Percentiles rank a stretch among this genome's conserved stretches.
Conservation (phyloP, 306 rosid genomes). For the Gillenia trifoliata region DNA sequence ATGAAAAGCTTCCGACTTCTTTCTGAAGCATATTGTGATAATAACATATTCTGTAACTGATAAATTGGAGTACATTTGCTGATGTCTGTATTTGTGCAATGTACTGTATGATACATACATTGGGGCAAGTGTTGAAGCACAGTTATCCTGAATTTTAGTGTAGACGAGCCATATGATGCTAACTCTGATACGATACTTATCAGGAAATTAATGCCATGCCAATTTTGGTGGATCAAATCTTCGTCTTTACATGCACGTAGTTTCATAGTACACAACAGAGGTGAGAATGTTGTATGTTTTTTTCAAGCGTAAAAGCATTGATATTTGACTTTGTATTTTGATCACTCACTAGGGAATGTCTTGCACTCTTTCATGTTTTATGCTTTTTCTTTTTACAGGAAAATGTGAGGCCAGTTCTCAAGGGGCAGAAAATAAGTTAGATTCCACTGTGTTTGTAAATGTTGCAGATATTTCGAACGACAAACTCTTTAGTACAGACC, state of each 20-base stretch:
- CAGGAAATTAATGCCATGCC: slow-evolving; percentile 49
- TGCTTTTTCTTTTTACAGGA: slow-evolving; percentile 41
- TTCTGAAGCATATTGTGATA: background rate
- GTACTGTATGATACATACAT: background rate
- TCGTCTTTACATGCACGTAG: slow-evolving; percentile 29
- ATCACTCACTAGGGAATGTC: slow-evolving; percentile 19
- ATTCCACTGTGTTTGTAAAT: slow-evolving; percentile 25
- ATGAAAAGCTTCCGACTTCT: background rate
- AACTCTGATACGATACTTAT: slow-evolving; percentile 18
- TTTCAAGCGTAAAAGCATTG: background rate
- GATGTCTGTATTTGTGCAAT: background rate
- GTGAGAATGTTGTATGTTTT: slow-evolving; percentile 28
- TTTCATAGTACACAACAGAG: slow-evolving; percentile 27
- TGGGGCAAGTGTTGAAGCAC: background rate
- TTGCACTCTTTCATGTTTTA: background rate
- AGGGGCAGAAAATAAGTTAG: slow-evolving; percentile 30
- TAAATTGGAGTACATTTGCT: background rate
- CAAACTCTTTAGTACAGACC: slow-evolving; percentile 21
- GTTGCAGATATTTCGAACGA: slow-evolving; percentile 33
- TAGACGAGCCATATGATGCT: slow-evolving; percentile 3
- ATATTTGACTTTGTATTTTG: slow-evolving; percentile 5
- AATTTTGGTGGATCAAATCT: slow-evolving; percentile 37
- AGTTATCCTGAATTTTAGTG: background rate
- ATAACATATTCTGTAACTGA: background rate
- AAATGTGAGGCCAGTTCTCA: slow-evolving; percentile 44